These are phyloP conservation scores for Xylariomycetidae sp. DNA, from an alignment of 2,329 filamentous ascomycete species.

Conservation along the genomic window DNA sequence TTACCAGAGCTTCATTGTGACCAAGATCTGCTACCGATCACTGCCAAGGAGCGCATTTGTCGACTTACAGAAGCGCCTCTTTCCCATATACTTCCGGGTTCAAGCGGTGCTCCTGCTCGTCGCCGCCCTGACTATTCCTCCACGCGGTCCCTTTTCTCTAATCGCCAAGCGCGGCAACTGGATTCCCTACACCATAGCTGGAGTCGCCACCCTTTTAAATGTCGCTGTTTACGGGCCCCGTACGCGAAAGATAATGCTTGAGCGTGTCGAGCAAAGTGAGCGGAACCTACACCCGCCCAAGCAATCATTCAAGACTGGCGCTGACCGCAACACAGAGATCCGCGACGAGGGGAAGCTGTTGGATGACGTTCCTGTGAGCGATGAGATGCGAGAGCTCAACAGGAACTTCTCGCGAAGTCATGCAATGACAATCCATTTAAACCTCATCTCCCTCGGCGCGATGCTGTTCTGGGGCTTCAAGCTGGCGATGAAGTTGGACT, in stretches of 20 bases:
- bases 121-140: constrained; percentile 28
- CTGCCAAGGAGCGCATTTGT: constrained; percentile 31
- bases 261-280: constrained; percentile 26
- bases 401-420: constrained; percentile 29
- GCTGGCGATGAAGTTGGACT: constrained; percentile 18
- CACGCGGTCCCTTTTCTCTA: constrained; percentile 24
- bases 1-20: constrained; percentile 33
- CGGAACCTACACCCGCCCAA: background rate
- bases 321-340: too few species aligned
- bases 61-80: constrained; percentile 33
- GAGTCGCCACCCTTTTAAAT: constrained; percentile 27
- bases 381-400: constrained; percentile 23
- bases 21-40: constrained; percentile 28
- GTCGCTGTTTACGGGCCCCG: constrained; percentile 31
- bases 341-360: constrained; percentile 11
- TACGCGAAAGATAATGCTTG: constrained; percentile 27
- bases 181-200: constrained; percentile 29
- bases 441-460: constrained; percentile 29
- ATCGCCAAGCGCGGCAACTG: constrained; percentile 24
- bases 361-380: constrained; percentile 7
- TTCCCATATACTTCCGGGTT: constrained; percentile 34
- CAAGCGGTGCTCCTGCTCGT: constrained; percentile 30
- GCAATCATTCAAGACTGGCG: constrained; percentile 3
- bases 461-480: constrained; percentile 26
- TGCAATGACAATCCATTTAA: constrained; percentile 38